Evolutionary conservation across 495 filamentous ascomycete genomes (phyloP), one percentile per base, ranked within the genome.

Genomic region (Massariosphaeria phaeospora): DNA sequence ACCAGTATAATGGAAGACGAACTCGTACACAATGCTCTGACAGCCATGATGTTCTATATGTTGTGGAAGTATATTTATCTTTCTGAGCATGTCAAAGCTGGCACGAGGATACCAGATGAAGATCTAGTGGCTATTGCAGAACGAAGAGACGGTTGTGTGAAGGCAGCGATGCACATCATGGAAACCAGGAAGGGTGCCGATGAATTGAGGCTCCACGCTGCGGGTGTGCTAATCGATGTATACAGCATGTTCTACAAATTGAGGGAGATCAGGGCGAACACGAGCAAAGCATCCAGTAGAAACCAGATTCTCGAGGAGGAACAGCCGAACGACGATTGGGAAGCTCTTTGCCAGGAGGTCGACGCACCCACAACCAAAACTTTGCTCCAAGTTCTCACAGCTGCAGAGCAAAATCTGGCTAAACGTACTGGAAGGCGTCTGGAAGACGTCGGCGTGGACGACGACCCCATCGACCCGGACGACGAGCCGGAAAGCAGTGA

Each of bases 11-110:
- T 84, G 8, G 90, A 95, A 64, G 83, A 88, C 52, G 84, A 90
- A 52, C 70, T 93, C 44, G 80, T 90, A 5, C 73, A 75, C 9
- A 83, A 79, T 49, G 84, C 88, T 17, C 81, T 90, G 56, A 83
- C 84, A 56, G 75, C 83, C 5, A 68, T 85, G 20, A 72, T 90
- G 21, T 88, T 90, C 72, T 97, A 96, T 72, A 93, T 96, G 69
- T 87, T 95, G 83, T 98, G 93, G 93, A 90, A 91, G 58, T 77
- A 88, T 24, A 64, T 66, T 10, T 40, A 54, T 27, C 42, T 55
- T 15, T 31, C 54, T 0, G 34, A 17, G 2, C 34, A 43, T 48
- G 34, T 57, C 17, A 56, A 67, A 25, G 62, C 72, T 9, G 74
- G 72, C 23, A 74, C 82, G 21, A 41, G 74, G 0, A 69, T 75